Base-by-base conservation (phyloP, 768 basidiomycete species). In the Chalciporus piperatus region DNA sequence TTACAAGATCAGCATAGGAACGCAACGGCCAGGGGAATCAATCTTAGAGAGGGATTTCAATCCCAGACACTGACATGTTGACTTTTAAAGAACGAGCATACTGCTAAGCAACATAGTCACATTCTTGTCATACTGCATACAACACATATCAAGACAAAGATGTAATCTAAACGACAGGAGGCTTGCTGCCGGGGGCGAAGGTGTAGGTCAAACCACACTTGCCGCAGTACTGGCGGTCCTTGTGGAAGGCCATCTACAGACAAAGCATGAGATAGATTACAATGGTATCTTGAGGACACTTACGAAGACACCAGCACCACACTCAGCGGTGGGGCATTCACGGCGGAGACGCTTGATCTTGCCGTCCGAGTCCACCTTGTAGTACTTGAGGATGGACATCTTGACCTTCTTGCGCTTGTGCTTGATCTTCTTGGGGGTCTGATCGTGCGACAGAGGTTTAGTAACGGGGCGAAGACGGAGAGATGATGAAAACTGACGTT, bases 341-440 rank as follows among this genome's bases (percentile, higher is more conserved):
- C 97, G 92, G 68, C 96, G 85, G 55, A 99, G 85, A 70, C 97
- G 93, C 83, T 97, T 97, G 82, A 98, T 95, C 78, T 97, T 98
- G 72, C 96, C 97, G 64, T 98, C 96, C 41, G 94, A 95, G 76
- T 98, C 96, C 63, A 99, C 95, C 79, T 97, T 96, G 82, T 98
- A 99, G 83, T 97, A 99, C 78, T 98, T 98, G 73, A 99, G 81
- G 77, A 98, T 97, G 67, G 94, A 78, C 93, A 99, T 98, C 88
- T 98, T 98, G 81, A 96, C 92, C 82, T 98, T 97, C 84, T 98
- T 98, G 74, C 89, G 87, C 85, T 97, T 97, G 81, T 96, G 95
- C 87, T 97, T 98, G 84, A 97, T 85, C 83, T 98, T 98, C 84
- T 96, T 97, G 74, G 93, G 94, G 67, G 93, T 96, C 88, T 90